Conservation (phyloP, 2,329 filamentous ascomycete genomes). For the Colletotrichum shisoi region DNA sequence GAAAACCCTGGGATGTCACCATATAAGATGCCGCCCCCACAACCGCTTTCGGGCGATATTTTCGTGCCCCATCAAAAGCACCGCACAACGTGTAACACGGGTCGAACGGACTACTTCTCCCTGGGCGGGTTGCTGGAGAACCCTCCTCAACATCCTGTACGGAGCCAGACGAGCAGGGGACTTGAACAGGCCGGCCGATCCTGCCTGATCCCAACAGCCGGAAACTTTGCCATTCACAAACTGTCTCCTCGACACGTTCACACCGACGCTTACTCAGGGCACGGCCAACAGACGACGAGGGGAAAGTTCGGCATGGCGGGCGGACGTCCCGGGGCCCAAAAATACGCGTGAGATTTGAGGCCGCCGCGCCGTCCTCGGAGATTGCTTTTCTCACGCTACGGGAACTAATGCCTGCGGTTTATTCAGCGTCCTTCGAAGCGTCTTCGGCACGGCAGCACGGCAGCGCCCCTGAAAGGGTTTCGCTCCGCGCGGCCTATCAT, state of each 20-base stretch:
- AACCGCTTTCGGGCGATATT: no score
- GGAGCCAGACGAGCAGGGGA: constrained; percentile 39
- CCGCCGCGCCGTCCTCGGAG: neutral
- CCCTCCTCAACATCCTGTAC: constrained; percentile 41
- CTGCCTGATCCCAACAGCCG: constrained; percentile 47
- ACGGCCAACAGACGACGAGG: constrained; percentile 48
- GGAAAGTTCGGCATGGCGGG: constrained; percentile 49
- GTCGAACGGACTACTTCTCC: constrained; percentile 47
- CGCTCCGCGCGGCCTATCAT: constrained; percentile 49
- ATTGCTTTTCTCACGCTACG: neutral
- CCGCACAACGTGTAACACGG: constrained; percentile 48
- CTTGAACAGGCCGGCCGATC: constrained; percentile 44
- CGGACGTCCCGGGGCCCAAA: constrained; percentile 46
- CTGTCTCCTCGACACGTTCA: neutral
- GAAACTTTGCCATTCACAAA: constrained; percentile 29
- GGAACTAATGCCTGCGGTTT: constrained; percentile 7
- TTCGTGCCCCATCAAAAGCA: constrained; percentile 44
- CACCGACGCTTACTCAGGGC: constrained; percentile 40
- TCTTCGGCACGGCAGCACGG: constrained; percentile 46
- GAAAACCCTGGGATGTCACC: constrained; percentile 45
- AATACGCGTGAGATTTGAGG: constrained; percentile 51
- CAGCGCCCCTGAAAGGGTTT: constrained; percentile 45
- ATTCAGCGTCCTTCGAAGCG: constrained; percentile 45
- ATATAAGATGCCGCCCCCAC: constrained; percentile 34
- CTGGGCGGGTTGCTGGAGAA: constrained; percentile 45